These are phyloP conservation scores for Cerrena zonata DNA, from an alignment of 1,284 basidiomycete genomes.

Conservation along the genomic window DNA sequence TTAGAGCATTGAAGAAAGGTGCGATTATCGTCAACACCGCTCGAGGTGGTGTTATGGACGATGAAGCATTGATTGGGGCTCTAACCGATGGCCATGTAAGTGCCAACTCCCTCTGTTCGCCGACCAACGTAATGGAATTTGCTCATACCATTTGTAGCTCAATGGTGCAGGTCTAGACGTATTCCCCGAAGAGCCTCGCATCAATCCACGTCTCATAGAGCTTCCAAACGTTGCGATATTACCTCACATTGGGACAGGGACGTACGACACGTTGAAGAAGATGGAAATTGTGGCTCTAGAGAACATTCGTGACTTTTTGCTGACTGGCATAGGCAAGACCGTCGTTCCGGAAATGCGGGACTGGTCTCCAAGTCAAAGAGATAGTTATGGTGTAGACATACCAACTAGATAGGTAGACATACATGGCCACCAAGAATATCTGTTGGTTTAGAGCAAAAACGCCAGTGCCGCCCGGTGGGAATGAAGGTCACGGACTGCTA, in stretches of 20 bases:
- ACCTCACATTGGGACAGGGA: conserved; percentile 91
- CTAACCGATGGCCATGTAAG: conserved; percentile 80
- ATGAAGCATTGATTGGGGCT: conserved; percentile 79
- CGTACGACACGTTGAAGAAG: conserved; percentile 70
- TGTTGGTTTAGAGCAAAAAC: too few species aligned
- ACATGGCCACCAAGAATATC: too few species aligned
- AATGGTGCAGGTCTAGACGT: conserved; percentile 84
- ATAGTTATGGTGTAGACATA: too few species aligned
- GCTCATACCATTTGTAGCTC: conserved; percentile 41
- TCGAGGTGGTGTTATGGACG: conserved; percentile 83
- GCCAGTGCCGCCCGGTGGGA: too few species aligned
- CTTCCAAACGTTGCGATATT: conserved; percentile 80
- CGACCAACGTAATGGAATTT: conserved; percentile 8
- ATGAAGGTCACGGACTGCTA: too few species aligned
- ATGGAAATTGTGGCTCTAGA: conserved; percentile 77
- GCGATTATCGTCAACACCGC: conserved; percentile 86
- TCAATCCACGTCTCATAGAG: conserved; percentile 74
- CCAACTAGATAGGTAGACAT: too few species aligned
- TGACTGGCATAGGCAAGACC: conserved; percentile 59
- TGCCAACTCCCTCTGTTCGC: conserved; percentile 12
- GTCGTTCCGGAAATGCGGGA: conserved; percentile 54
- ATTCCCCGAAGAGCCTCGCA: conserved; percentile 80
- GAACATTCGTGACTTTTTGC: conserved; percentile 66
- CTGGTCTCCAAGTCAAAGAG: too few species aligned
- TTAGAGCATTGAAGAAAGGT: conserved; percentile 75